Conservation (phyloP, 805 yeast genomes). For the Wickerhamiella kurtzmanii region DNA sequence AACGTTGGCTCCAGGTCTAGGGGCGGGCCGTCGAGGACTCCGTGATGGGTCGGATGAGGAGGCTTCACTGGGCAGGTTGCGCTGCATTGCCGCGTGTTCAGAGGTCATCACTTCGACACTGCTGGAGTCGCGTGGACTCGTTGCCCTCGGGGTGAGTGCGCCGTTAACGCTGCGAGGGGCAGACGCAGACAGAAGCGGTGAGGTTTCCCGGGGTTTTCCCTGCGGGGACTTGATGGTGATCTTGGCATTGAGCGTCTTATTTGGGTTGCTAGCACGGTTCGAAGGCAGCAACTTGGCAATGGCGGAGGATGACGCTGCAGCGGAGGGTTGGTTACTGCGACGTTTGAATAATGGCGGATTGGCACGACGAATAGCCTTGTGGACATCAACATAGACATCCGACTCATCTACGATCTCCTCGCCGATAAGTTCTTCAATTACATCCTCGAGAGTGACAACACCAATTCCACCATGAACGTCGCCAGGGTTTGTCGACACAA, state of each 20-base stretch:
- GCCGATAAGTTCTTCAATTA: constrained; percentile 94
- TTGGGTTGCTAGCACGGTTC: constrained; percentile 58
- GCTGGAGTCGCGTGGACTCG: background rate
- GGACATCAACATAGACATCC: constrained; percentile 85
- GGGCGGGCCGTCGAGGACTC: background rate
- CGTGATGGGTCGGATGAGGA: background rate
- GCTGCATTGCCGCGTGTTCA: background rate
- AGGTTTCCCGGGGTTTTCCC: background rate
- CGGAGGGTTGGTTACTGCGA: constrained; percentile 5
- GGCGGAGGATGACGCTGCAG: background rate
- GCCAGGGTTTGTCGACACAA: constrained; percentile 80
- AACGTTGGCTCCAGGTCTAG: background rate
- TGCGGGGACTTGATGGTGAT: constrained; percentile 43
- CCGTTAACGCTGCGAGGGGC: background rate
- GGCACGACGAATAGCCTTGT: constrained; percentile 58
- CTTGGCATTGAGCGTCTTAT: constrained; percentile 45
- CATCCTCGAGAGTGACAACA: constrained; percentile 87
- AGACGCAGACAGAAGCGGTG: background rate
- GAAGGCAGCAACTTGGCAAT: constrained; percentile 13
- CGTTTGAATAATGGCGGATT: constrained; percentile 26
- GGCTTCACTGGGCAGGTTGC: background rate
- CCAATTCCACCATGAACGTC: constrained; percentile 71
- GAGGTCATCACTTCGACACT: background rate
- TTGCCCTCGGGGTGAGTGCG: background rate
- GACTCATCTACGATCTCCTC: constrained; percentile 95